These are phyloP conservation scores for Venturia aucupariae DNA, from an alignment of 2,329 filamentous ascomycete species.

Conservation along the genomic window DNA sequence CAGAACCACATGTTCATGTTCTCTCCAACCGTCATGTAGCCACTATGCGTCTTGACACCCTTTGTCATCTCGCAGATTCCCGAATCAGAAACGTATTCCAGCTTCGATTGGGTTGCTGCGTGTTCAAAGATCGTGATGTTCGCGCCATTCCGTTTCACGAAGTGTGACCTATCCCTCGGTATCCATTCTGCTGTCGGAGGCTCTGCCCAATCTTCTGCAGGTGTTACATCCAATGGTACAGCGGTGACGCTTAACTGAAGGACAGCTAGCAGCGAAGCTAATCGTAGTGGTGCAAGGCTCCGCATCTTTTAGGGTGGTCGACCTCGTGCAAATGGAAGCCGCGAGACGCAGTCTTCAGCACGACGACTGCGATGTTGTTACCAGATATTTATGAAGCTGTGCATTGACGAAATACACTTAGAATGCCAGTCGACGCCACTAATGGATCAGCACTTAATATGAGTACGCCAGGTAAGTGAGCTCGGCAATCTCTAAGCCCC, in stretches of 20 bases:
- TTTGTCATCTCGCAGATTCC: slow-evolving; percentile 43
- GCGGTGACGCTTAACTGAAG: neutral
- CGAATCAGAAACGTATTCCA: slow-evolving; percentile 43
- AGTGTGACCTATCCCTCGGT: neutral
- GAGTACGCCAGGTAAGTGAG: neutral
- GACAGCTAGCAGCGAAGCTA: neutral
- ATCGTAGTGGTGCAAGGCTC: neutral
- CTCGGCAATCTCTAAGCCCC: neutral
- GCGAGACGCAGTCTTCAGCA: neutral
- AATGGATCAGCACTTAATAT: neutral
- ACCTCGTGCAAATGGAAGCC: neutral
- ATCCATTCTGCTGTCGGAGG: neutral
- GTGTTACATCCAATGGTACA: neutral
- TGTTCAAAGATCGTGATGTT: slow-evolving; percentile 41
- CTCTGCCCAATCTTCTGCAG: neutral
- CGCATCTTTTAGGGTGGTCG: neutral
- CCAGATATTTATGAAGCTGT: neutral
- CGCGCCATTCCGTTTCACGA: slow-evolving; percentile 24
- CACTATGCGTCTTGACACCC: slow-evolving; percentile 43
- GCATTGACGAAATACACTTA: neutral
- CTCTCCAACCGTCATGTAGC: slow-evolving; percentile 41
- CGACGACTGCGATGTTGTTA: no score
- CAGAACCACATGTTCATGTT: slow-evolving; percentile 35
- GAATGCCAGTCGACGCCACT: neutral
- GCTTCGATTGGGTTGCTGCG: slow-evolving; percentile 33